Conservation (phyloP, 73 alveolate genomes). For the Blepharisma stoltei region DNA sequence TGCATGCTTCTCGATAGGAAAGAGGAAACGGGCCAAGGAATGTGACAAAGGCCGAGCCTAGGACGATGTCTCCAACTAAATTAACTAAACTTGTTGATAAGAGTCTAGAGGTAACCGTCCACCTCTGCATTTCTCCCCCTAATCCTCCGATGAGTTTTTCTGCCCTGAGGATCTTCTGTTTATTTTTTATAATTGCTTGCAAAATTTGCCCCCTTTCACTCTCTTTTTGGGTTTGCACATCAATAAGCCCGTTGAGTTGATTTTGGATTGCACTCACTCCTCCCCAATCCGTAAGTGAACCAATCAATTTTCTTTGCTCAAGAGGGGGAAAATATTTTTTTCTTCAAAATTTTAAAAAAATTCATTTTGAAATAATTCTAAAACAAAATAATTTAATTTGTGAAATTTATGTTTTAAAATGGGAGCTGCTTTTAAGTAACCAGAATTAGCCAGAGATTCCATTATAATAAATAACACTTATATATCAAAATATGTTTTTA, state of each 20-base stretch:
- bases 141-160: constrained; percentile 93
- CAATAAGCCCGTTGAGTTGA: background rate
- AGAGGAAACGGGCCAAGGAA: constrained; percentile 97
- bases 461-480: too few species aligned
- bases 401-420: too few species aligned
- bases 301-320: constrained; percentile 50
- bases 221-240: background rate
- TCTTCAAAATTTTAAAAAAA: too few species aligned
- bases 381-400: background rate
- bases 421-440: too few species aligned
- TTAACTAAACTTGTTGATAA: constrained; percentile 79
- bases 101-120: constrained; percentile 88
- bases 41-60: constrained; percentile 96
- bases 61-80: constrained; percentile 97
- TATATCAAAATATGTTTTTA: background rate
- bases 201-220: background rate
- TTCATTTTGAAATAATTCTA: too few species aligned
- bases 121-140: constrained; percentile 95
- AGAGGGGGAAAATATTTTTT: too few species aligned
- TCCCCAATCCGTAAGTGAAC: constrained; percentile 73
- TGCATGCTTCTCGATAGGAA: constrained; percentile 36
- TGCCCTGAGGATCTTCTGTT: constrained; percentile 68
- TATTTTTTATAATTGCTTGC: background rate
- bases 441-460: too few species aligned
- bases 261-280: constrained; percentile 77